Evolutionary conservation across 164 flowering plant genomes (phyloP).

Genomic region (Berberis vulgaris): DNA sequence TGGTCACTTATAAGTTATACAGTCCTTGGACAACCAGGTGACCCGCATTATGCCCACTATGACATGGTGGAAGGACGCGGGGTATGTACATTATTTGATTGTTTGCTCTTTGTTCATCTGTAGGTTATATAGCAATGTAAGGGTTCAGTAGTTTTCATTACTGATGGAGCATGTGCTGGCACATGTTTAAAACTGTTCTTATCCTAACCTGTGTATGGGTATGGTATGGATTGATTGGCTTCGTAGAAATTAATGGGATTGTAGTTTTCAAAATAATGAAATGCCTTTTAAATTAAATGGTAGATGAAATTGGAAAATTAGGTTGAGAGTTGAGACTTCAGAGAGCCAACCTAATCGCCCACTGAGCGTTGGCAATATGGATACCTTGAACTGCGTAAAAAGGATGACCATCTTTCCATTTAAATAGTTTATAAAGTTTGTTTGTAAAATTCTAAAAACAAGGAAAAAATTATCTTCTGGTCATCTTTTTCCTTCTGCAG

Average conservation of each 20-base stretch:
- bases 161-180: too few species aligned
- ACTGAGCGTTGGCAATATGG: too few species aligned
- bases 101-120: not conserved
- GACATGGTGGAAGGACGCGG: slow-evolving; percentile 87
- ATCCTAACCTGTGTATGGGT: not conserved
- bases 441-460: not conserved
- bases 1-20: slow-evolving; percentile 74
- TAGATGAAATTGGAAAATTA: not conserved
- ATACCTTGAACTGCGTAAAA: too few species aligned
- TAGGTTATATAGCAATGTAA: not conserved
- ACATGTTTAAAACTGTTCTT: not conserved
- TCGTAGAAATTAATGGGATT: too few species aligned
- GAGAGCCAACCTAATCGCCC: too few species aligned
- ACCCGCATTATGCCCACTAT: slow-evolving; percentile 95
- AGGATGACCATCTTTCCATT: not conserved
- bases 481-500: slow-evolving; percentile 27
- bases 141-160: not conserved
- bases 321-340: not conserved
- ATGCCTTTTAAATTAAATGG: not conserved
- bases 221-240: too few species aligned
- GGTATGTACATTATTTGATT: slow-evolving; percentile 33
- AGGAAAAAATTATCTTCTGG: not conserved
- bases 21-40: slow-evolving; percentile 61
- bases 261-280: too few species aligned
- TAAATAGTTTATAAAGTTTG: too few species aligned